phyloP scores from a whole-genome alignment of 2,329 filamentous ascomycete genomes.

The Lasiodiplodia hormozganensis region DNA sequence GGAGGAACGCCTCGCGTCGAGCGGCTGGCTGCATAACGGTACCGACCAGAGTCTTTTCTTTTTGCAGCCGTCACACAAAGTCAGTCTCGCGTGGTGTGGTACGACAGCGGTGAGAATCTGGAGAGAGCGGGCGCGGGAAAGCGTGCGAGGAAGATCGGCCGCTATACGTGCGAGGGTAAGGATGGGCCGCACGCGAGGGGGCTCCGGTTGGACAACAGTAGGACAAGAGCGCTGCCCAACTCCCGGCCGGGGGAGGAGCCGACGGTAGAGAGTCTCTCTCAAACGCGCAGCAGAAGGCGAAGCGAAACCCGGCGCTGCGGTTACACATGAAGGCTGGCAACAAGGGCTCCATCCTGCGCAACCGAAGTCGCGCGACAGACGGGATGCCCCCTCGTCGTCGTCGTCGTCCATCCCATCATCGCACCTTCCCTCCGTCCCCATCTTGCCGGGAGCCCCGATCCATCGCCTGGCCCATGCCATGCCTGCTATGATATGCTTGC shows the following conservation, averaged over 20 bases:
- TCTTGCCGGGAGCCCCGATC: background rate
- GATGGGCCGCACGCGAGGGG: conserved; percentile 6
- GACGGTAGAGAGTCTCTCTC: conserved; percentile 1
- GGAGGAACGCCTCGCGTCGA: conserved; percentile 20
- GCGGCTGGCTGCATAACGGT: conserved; percentile 27
- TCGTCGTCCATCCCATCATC: background rate
- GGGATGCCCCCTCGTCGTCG: background rate
- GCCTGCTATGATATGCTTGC: conserved; percentile 4
- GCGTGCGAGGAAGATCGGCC: background rate
- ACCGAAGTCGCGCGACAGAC: conserved; percentile 20
- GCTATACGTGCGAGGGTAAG: background rate
- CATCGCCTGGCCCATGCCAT: conserved; percentile 14
- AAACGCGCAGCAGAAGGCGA: conserved; percentile 15
- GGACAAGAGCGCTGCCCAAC: conserved; percentile 1
- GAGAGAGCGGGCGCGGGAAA: background rate
- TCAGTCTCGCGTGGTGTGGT: conserved; percentile 21
- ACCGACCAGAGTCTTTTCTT: background rate
- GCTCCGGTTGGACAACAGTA: conserved; percentile 6
- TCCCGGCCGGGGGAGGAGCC: conserved; percentile 2
- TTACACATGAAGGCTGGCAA: conserved; percentile 23
- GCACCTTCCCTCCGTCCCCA: background rate
- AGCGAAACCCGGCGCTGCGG: conserved; percentile 23
- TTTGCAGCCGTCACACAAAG: conserved; percentile 8
- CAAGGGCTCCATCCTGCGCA: conserved; percentile 21
- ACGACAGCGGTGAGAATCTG: conserved; percentile 4